Base-by-base conservation (phyloP, 306 rosid genomes). In the Oemleria cerasiformis region DNA sequence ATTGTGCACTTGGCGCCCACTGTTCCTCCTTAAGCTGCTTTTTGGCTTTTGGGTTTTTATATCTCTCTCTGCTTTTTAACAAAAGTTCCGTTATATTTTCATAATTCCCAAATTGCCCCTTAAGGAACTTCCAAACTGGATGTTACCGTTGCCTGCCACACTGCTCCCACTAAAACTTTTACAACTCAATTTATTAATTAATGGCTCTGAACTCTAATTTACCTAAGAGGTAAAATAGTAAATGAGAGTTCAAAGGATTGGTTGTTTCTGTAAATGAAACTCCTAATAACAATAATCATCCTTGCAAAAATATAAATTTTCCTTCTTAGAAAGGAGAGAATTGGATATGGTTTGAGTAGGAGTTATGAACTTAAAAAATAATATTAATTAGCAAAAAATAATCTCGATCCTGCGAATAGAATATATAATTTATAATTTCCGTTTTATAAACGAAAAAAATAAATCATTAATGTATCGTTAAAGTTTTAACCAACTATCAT, bases 141-240 rank as follows among this genome's bases (percentile, higher is more conserved):
- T 85, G 84, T 94, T 82, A 94, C 99, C 99, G 97, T 94, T 94
- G 95, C 82, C 82, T 62, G 78, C 55, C 55, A 56, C 74, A 73
- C 79, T 61, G 81, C 70, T 81, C 76, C 80, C 81, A 78, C 62
- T 68, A 62, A 72, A 15, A 30, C 3, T 79, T 74, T 83, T 78
- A 68, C 77, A 57, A 72, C 80, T 47, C 57, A 12, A 74, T 68
- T 51, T 74, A 43, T 65, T 57, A 15, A 23, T 41, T 43, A 30
- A 30, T 30, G 36, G 44, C 51, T 67, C 40, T 42, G 58, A 34
- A 75, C 44, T 59, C 50, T 68, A 16, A 39, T 70, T 50, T 20
- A 55, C 72, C 54, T 6, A 49, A 20, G 69, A 20, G 73, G 64
- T 14, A 36, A 23, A 45, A 40, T 49, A 70, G 61, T 75, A 51